Conservation (phyloP, 1,139 yeast species). For the Lodderomyces margitis region DNA sequence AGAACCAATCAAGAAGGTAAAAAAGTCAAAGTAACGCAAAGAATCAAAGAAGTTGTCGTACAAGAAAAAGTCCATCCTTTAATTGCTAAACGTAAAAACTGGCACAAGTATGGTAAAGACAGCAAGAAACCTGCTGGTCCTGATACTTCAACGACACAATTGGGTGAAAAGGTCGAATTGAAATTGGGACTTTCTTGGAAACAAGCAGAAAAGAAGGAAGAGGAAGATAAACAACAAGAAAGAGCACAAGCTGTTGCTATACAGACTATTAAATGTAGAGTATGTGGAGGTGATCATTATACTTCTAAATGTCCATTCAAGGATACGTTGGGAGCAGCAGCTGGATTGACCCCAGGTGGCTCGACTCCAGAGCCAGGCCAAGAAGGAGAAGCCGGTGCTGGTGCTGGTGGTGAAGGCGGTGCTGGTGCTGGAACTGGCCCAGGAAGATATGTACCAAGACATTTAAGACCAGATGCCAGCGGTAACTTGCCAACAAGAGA, state of each 20-base stretch:
- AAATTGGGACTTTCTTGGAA: conserved; percentile 73
- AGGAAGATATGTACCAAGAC: conserved; percentile 75
- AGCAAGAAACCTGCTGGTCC: conserved; percentile 79
- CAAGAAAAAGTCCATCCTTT: conserved; percentile 79
- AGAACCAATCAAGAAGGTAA: conserved; percentile 76
- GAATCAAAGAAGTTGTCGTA: conserved; percentile 70
- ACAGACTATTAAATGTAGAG: conserved; percentile 71
- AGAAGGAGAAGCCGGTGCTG: conserved; percentile 15
- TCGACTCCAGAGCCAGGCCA: conserved; percentile 29
- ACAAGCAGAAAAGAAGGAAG: conserved; percentile 56
- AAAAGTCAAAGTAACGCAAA: conserved; percentile 85
- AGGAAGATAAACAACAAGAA: conserved; percentile 58
- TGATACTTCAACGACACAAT: conserved; percentile 81
- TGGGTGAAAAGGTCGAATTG: conserved; percentile 78
- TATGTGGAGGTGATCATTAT: conserved; percentile 93
- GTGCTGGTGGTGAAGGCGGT: conserved; percentile 27
- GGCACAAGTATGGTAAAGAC: conserved; percentile 85
- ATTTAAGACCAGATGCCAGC: conserved; percentile 59
- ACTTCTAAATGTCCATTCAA: conserved; percentile 95
- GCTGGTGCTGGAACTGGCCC: conserved; percentile 17
- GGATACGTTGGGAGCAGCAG: conserved; percentile 70
- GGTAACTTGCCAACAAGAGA: conserved; percentile 51
- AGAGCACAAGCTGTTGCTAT: conserved; percentile 46
- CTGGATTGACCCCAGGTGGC: conserved; percentile 25
- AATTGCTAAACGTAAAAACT: conserved; percentile 69